A percentile compares a stretch with the other conserved stretches of the same genome.
Conservation (phyloP, 305 asterid genomes). For the Solanum hybrid region DNA sequence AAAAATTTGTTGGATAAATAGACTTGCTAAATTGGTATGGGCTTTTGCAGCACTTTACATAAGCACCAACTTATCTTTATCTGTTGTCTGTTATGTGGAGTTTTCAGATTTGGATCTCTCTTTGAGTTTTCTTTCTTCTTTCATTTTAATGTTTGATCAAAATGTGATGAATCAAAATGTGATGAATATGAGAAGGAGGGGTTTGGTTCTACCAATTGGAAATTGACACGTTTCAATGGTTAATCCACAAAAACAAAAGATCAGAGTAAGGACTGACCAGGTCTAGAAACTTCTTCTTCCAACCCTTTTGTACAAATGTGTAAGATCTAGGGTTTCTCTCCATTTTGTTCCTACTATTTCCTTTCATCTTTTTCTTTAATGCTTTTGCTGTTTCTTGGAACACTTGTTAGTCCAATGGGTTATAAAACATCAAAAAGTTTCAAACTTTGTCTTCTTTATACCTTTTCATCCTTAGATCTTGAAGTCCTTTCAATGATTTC, state of each 20-base stretch:
- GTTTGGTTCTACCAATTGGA: conserved; percentile 24
- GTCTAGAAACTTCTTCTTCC: conserved; percentile 20
- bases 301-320: conserved; percentile 41
- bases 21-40: background rate
- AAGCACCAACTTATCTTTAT: background rate
- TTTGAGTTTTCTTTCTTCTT: background rate
- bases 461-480: conserved; percentile 39
- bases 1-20: background rate
- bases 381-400: background rate
- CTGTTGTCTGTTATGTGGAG: background rate
- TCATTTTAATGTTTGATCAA: background rate
- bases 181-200: background rate
- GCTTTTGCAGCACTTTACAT: background rate
- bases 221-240: conserved; percentile 42
- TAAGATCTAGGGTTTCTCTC: conserved; percentile 72
- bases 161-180: background rate
- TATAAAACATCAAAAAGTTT: background rate
- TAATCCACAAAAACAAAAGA: background rate
- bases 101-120: background rate
- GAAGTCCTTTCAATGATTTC: conserved; percentile 9
- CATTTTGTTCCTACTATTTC: conserved; percentile 16
- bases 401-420: conserved; percentile 14
- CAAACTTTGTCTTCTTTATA: conserved; percentile 17
- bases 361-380: conserved; percentile 1
- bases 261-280: conserved; percentile 17